Percentiles rank a stretch among this genome's conserved stretches.
Conservation (phyloP, 768 basidiomycete species). For the Trichaptum fuscoviolaceum region DNA sequence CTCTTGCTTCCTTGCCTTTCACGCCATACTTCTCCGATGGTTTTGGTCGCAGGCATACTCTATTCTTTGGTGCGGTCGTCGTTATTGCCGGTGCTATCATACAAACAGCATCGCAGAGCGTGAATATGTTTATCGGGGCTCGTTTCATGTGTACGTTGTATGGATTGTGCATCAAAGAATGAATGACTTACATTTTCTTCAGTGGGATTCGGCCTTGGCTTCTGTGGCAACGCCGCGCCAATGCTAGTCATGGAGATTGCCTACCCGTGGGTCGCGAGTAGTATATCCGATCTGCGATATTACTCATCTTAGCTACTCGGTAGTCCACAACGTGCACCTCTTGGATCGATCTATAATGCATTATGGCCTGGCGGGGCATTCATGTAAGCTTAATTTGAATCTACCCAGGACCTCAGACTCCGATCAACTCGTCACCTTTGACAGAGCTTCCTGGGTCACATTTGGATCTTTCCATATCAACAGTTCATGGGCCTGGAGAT, state of each 20-base stretch:
- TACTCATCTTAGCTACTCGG: background rate
- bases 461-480: constrained; percentile 32
- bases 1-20: constrained; percentile 22
- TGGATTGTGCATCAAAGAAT: constrained; percentile 7
- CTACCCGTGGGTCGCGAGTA: constrained; percentile 24
- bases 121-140: constrained; percentile 31
- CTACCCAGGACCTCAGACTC: background rate
- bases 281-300: background rate
- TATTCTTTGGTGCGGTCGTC: constrained; percentile 27
- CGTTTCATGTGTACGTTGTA: constrained; percentile 19
- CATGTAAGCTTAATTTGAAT: constrained; percentile 39
- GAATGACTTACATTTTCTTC: constrained; percentile 12
- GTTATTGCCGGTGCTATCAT: constrained; percentile 28
- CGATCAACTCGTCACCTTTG: constrained; percentile 18
- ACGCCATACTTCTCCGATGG: constrained; percentile 27
- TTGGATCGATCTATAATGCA: constrained; percentile 78
- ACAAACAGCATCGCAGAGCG: constrained; percentile 25
- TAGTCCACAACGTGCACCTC: constrained; percentile 60
- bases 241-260: constrained; percentile 37
- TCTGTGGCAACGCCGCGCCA: constrained; percentile 32
- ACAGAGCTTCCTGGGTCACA: constrained; percentile 63
- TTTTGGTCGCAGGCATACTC: constrained; percentile 24
- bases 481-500: constrained; percentile 28
- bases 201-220: constrained; percentile 29
- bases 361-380: constrained; percentile 85